Evolutionary conservation across 2,329 filamentous ascomycete genomes (phyloP).

Genomic region (Capronia epimyces): DNA sequence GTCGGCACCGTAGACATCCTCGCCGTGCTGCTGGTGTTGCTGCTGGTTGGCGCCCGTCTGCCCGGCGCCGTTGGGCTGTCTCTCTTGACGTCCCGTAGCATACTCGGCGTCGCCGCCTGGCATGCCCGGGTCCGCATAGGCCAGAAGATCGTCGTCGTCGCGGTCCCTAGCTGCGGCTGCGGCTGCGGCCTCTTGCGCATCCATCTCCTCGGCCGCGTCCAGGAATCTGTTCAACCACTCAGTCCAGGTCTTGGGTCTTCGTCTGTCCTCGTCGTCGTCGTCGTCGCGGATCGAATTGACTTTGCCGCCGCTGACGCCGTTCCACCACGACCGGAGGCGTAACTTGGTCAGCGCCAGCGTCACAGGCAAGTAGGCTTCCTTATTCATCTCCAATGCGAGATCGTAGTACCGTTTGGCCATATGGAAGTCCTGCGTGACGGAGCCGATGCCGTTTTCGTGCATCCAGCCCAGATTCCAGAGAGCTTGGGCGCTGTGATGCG

Average conservation of each 20-base stretch:
- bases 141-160: conserved; percentile 39
- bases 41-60: neutral
- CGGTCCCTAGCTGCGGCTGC: conserved; percentile 35
- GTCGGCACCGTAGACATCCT: conserved; percentile 42
- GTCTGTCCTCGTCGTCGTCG: conserved; percentile 50
- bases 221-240: conserved; percentile 89
- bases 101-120: conserved; percentile 43
- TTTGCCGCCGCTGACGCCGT: conserved; percentile 80
- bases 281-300: conserved; percentile 91
- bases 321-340: conserved; percentile 83
- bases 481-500: conserved; percentile 85
- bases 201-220: conserved; percentile 61
- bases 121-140: conserved; percentile 48
- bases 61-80: neutral
- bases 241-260: conserved; percentile 68
- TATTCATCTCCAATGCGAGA: conserved; percentile 80
- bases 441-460: conserved; percentile 86
- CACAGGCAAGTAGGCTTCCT: conserved; percentile 89
- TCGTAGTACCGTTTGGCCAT: conserved; percentile 96
- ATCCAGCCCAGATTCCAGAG: conserved; percentile 98
- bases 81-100: conserved; percentile 21
- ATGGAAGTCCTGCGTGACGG: conserved; percentile 91
- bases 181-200: conserved; percentile 58
- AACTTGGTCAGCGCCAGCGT: conserved; percentile 83
- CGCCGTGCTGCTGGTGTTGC: conserved; percentile 19